Conservation (phyloP, 768 basidiomycete species). For the Xanthoconium purpureum region DNA sequence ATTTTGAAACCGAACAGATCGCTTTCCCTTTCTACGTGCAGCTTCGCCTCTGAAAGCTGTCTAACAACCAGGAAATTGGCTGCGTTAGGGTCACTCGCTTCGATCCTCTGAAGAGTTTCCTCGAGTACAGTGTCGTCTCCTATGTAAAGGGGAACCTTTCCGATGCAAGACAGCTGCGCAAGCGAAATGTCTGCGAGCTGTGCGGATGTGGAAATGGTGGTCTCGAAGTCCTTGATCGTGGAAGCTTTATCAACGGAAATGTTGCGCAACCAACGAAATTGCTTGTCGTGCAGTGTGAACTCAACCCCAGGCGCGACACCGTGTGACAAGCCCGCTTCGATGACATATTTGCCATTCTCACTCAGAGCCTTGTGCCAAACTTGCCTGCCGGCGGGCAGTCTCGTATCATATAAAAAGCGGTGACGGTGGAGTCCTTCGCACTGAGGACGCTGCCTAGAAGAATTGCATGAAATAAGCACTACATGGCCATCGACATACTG, state of each 20-base stretch:
- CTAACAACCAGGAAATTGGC: neutral
- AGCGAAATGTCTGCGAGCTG: neutral
- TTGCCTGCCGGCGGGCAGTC: constrained; percentile 8
- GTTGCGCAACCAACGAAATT: neutral
- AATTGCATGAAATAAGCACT: neutral
- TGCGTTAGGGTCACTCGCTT: too few relatives aligned
- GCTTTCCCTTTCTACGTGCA: neutral
- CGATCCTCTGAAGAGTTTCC: neutral
- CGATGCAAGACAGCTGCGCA: neutral
- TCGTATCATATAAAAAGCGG: constrained; percentile 20
- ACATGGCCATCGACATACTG: too few relatives aligned
- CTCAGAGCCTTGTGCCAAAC: constrained; percentile 1
- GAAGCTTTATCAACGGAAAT: constrained; percentile 8
- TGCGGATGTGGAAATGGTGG: neutral
- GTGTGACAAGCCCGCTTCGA: constrained; percentile 26
- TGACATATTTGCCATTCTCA: constrained; percentile 7
- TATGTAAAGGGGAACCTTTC: constrained; percentile 4
- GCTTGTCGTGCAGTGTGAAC: constrained; percentile 19
- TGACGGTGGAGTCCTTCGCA: constrained; percentile 27
- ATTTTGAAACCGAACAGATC: neutral
- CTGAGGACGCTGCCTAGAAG: constrained; percentile 31
- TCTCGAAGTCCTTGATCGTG: constrained; percentile 14
- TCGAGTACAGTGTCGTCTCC: neutral
- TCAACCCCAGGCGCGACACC: constrained; percentile 20
- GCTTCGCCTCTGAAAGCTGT: neutral